Base-by-base conservation (phyloP, 2,329 filamentous ascomycete species). In the Tolypocladium ovalisporum region DNA sequence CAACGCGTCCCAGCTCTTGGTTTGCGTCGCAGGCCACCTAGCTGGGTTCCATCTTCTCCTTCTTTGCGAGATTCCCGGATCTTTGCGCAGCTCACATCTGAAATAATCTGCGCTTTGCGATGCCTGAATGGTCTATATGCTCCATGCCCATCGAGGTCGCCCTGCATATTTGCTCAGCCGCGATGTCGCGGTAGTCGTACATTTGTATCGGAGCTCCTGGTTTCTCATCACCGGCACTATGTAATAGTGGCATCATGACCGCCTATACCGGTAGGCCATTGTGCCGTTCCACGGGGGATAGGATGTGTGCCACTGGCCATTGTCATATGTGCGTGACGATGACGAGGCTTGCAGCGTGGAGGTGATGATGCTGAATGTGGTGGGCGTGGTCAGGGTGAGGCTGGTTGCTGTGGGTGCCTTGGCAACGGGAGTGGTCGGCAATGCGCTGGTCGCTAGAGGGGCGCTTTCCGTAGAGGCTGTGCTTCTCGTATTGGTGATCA, bases 251-350 rank as follows among this genome's bases (percentile, higher is more conserved):
- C 29, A 19, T 51, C 47, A 51, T 34, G 29, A n/a, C 51, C 51
- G 39, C 37, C 10, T 56, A n/a, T 42, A 51, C 15, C 51, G 53
- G 22, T 59, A 40, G 51, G 24, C 42, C 35, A 29, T 59, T 2
- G 75, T 76, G 55, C 65, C 70, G 59, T 76, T 79, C 73, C 73
- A 76, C 0, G 73, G 49, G 3, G 75, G 74, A 56, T 78, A 79
- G 0, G 70, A 70, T 4, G 76, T 76, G 58, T 76, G 75, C 77
- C 76, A 79, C 54, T 65, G 65, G 22, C 76, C 76, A 56, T 79
- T 62, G 57, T 79, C 75, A 44, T 72, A 68, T 15, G 68, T 69
- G 62, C 35, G 63, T 17, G 61, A 62, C 27, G 39, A 13, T 2
- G 61, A 58, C 17, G 58, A 57, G n/a, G 59, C 56, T 19, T 56